phyloP scores from a whole-genome alignment of 1,139 yeast genomes.

The Geotrichum candidum region DNA sequence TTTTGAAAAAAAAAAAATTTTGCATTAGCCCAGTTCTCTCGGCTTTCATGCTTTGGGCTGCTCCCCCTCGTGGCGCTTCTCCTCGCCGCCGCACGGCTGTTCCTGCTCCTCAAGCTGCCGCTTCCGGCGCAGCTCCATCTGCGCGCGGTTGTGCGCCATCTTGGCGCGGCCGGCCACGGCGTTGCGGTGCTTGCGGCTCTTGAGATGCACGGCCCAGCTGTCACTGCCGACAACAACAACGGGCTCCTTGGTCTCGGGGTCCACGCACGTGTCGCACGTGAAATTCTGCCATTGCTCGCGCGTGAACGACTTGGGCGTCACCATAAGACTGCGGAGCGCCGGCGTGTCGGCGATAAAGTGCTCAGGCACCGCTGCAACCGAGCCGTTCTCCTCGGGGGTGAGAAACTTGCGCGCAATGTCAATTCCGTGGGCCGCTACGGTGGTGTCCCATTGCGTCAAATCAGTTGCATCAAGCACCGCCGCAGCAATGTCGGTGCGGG shows the following conservation, averaged over 20 bases:
- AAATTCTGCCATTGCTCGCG: conserved; percentile 58
- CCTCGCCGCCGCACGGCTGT: too few species aligned
- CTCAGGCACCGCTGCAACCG: not conserved
- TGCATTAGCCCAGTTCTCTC: too few species aligned
- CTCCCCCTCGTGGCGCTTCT: not conserved
- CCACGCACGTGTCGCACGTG: conserved; percentile 55
- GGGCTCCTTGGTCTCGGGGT: conserved; percentile 38
- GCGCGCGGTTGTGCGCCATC: conserved; percentile 8
- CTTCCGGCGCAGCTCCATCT: conserved; percentile 7
- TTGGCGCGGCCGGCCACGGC: conserved; percentile 11
- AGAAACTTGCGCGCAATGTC: conserved; percentile 46
- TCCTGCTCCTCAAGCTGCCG: conserved; percentile 1
- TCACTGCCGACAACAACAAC: conserved; percentile 68
- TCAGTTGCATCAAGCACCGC: conserved; percentile 75
- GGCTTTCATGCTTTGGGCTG: not conserved
- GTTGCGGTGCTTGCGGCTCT: conserved; percentile 44
- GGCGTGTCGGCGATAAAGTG: conserved; percentile 42
- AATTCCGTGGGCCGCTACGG: conserved; percentile 54
- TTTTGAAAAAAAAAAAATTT: too few species aligned
- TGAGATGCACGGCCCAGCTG: conserved; percentile 61
- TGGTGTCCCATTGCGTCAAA: conserved; percentile 50
- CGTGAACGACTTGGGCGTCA: conserved; percentile 23
- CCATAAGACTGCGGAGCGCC: conserved; percentile 37
- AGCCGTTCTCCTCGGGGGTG: not conserved
- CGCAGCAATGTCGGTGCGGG: conserved; percentile 54